Base-by-base conservation (phyloP, 106 monocot genomes). In the Chionographis japonica region DNA sequence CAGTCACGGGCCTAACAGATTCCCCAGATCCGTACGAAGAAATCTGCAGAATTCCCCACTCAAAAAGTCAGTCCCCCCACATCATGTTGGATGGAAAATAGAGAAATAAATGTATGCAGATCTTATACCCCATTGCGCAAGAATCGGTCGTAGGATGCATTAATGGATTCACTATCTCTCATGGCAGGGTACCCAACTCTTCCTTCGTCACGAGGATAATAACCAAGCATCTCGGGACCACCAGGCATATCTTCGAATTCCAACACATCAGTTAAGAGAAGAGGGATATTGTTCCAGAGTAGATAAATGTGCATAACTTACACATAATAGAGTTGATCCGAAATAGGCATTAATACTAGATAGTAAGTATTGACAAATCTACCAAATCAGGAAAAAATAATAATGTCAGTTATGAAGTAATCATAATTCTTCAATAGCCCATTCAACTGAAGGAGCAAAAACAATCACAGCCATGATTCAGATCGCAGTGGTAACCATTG, bases 111-210 rank as follows among this genome's bases (percentile, higher is more conserved):
- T 10, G 3, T 12, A 37, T n/a, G n/a, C 17, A 8, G 4, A 36
- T 37, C 2, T 10, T 3, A 49, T 77, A 83, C 79, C 68, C 74
- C 78, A 68, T 75, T 79, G 2, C 59, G 78, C 40, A 83, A 40
- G 56, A 79, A 83, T 50, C 66, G 83, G 15, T 75, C 78, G 68
- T 83, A 83, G 0, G 83, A 79, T 27, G 79, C 83, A 62, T 50
- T 70, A 49, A 83, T 66, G 5, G 75, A 70, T 39, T 75, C 78
- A 49, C 59, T 70, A 42, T 83, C 83, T 57, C 75, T 79, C 37
- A 52, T 17, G 14, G 58, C 54, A 61, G 3, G 12, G 54, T 59
- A 69, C 60, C 41, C 74, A 12, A n/a, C 11, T 16, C 66, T 60
- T 35, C 75, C 71, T 27, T 79, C 79, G 1, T 79, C 83, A 52